phyloP scores from a whole-genome alignment of 108 stramenopile species.

The Cyclotella sp. region DNA sequence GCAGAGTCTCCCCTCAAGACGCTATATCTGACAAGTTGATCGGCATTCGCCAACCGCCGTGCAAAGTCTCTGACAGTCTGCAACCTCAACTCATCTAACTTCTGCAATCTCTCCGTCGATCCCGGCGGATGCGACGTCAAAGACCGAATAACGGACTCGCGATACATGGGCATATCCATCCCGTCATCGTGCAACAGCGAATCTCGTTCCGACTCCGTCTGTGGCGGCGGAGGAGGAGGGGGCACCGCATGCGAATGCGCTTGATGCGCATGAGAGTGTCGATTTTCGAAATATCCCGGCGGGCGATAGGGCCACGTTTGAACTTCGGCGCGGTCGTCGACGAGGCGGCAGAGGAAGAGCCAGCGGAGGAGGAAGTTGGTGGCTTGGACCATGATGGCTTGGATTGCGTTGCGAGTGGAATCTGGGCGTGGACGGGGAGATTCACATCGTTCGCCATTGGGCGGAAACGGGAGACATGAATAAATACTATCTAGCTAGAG shows the following conservation, averaged over 20 bases:
- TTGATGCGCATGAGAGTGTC: constrained; percentile 6
- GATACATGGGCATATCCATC: constrained; percentile 36
- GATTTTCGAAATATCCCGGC: constrained; percentile 39
- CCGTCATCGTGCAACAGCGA: constrained; percentile 6
- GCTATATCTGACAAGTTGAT: constrained; percentile 47
- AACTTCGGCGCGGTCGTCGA: constrained; percentile 75
- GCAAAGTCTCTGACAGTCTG: constrained; percentile 71
- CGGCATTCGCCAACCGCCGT: constrained; percentile 44
- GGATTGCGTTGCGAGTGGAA: not conserved
- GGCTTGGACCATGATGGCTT: constrained; percentile 68
- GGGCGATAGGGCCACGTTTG: constrained; percentile 80
- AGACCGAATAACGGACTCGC: constrained; percentile 53
- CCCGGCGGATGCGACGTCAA: constrained; percentile 83
- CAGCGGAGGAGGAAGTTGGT: constrained; percentile 85
- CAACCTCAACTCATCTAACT: constrained; percentile 73
- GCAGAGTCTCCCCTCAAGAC: constrained; percentile 13
- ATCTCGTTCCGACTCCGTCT: not conserved
- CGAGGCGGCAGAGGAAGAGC: constrained; percentile 80
- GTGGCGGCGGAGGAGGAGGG: constrained; percentile 21
- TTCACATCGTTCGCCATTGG: no score
- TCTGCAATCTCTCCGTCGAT: constrained; percentile 60
- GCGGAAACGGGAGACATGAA: no score
- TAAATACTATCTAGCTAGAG: no score
- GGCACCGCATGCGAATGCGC: constrained; percentile 28
- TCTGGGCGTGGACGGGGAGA: not conserved